Evolutionary conservation across 176 grass and related monocot species (phyloP).

Genomic region (Hsuehochloa calcarea): DNA sequence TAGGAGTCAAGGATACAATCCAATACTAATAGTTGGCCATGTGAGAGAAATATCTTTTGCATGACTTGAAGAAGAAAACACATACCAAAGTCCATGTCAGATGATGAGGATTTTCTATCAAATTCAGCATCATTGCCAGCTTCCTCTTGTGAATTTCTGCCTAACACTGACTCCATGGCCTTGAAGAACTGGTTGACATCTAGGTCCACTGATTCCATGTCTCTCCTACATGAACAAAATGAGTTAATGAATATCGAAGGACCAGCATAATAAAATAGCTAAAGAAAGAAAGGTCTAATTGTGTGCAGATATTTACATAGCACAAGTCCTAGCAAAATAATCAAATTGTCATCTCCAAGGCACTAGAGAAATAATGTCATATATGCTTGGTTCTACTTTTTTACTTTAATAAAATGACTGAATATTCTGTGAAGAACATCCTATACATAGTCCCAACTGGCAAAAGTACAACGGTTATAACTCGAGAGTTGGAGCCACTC

Average conservation of each 20-base stretch:
- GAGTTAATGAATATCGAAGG: background rate
- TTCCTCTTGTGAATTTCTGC: constrained; percentile 37
- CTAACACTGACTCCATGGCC: constrained; percentile 73
- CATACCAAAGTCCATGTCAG: constrained; percentile 83
- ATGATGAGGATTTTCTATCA: constrained; percentile 73
- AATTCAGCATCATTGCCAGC: constrained; percentile 28
- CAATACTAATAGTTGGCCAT: background rate
- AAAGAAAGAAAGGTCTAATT: background rate
- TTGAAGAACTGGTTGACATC: constrained; percentile 92
- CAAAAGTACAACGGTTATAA: background rate
- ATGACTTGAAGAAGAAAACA: constrained; percentile 13
- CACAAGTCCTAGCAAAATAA: constrained; percentile 1
- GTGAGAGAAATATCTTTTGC: background rate
- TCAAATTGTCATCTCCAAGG: background rate
- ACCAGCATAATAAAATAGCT: constrained; percentile 1
- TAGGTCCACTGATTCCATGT: constrained; percentile 69
- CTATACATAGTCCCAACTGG: background rate
- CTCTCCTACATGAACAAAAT: constrained; percentile 46
- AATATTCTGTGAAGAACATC: background rate
- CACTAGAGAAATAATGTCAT: background rate
- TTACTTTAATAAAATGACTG: background rate
- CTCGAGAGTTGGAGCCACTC: background rate
- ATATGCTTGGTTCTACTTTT: background rate
- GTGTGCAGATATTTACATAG: background rate
- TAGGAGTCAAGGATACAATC: background rate